These are phyloP conservation scores for Dispira simplex DNA, from an alignment of 192 early-diverging fungal species.

Conservation along the genomic window DNA sequence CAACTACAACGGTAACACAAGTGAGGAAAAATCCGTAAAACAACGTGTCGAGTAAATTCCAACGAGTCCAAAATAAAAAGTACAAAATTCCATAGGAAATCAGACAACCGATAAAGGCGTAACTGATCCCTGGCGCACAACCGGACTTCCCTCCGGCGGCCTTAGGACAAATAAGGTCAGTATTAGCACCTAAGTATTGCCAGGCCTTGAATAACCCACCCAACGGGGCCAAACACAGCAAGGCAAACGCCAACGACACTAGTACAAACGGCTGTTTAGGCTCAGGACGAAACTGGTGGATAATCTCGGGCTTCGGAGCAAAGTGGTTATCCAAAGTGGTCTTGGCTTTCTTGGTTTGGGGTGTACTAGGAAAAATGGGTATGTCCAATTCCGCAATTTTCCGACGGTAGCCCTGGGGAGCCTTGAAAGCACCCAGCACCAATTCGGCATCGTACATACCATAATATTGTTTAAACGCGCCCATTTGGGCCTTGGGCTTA, in stretches of 20 bases:
- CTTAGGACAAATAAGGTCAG: neutral
- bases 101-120: neutral
- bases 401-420: neutral
- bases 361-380: neutral
- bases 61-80: constrained; percentile 4
- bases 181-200: neutral
- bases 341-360: neutral
- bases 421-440: constrained; percentile 1
- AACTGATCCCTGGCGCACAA: neutral
- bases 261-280: neutral
- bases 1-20: neutral
- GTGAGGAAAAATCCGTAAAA: neutral
- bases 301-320: neutral
- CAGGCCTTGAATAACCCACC: neutral
- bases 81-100: neutral
- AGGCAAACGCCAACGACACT: neutral
- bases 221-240: neutral
- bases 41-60: constrained; percentile 1
- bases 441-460: neutral
- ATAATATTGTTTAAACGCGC: neutral
- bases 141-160: neutral
- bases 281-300: neutral
- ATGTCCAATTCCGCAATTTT: neutral
- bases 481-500: neutral
- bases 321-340: neutral